Evolutionary conservation across 306 rosid genomes (phyloP).

Genomic region (Macrotyloma uniflorum): DNA sequence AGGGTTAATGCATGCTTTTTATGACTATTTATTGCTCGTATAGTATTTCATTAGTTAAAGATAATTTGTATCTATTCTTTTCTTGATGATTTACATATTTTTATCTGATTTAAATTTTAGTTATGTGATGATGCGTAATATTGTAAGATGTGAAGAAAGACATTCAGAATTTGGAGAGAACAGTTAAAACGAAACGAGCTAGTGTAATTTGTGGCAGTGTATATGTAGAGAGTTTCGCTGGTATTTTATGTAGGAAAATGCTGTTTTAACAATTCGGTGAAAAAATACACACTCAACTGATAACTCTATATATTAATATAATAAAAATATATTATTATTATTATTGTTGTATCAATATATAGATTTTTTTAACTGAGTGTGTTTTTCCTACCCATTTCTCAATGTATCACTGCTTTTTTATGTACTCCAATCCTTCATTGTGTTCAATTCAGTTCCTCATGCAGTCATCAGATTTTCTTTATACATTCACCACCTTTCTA

Average conservation of each 20-base stretch:
- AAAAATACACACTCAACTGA: no score
- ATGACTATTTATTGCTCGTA: background rate
- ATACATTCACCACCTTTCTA: background rate
- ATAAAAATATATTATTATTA: no score
- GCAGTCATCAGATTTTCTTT: background rate
- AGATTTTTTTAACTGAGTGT: no score
- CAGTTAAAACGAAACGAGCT: no score
- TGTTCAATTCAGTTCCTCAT: background rate
- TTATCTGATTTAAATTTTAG: background rate
- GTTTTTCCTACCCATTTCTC: no score
- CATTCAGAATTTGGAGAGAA: background rate
- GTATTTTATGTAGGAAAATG: constrained; percentile 14
- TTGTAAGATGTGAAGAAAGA: background rate
- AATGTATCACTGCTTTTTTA: no score
- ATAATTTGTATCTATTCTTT: background rate
- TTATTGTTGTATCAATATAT: no score
- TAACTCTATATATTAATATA: no score
- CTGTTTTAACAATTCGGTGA: no score
- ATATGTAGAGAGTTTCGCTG: background rate
- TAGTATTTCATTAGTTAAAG: background rate
- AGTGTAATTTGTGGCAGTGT: no score
- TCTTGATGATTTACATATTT: background rate
- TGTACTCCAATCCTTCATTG: background rate
- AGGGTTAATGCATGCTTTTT: background rate
- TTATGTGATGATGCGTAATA: background rate